These are phyloP conservation scores for Sclerotinia nivalis DNA, from an alignment of 2,329 filamentous ascomycete genomes.

Conservation along the genomic window DNA sequence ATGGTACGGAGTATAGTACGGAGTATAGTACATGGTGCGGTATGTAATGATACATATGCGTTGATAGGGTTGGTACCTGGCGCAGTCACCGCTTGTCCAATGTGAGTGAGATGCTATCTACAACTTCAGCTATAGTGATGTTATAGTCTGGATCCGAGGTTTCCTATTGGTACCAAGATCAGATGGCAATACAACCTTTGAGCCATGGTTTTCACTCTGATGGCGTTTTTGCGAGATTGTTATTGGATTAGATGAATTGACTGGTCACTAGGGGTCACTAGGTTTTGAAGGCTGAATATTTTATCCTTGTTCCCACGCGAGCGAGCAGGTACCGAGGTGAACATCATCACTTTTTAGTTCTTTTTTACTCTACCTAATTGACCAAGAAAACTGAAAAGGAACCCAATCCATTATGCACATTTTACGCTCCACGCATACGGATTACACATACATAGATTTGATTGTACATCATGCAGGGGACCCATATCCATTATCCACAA, in stretches of 20 bases:
- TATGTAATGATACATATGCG: constrained; percentile 8
- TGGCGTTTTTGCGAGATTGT: constrained; percentile 8
- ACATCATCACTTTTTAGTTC: neutral
- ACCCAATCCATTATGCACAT: constrained; percentile 10
- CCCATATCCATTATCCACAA: constrained; percentile 14
- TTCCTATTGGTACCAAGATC: neutral
- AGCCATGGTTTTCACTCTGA: constrained; percentile 11
- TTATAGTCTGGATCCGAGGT: neutral
- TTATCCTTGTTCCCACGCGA: constrained; percentile 18
- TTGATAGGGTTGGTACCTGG: constrained; percentile 4
- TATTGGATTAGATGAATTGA: constrained; percentile 12
- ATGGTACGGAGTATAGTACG: neutral
- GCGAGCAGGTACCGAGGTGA: constrained; percentile 16
- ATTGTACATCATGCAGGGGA: constrained; percentile 14
- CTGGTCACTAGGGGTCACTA: neutral
- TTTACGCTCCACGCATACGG: neutral
- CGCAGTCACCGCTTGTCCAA: constrained; percentile 24
- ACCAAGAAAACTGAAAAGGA: neutral
- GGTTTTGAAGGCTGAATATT: constrained; percentile 14
- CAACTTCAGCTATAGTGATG: constrained; percentile 23
- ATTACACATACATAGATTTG: constrained; percentile 6
- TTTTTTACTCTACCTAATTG: constrained; percentile 1
- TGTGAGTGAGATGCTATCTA: constrained; percentile 17
- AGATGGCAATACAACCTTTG: constrained; percentile 10
- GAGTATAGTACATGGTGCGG: neutral